Evolutionary conservation across 106 monocot species (phyloP).

Genomic region (Posidonia australis): DNA sequence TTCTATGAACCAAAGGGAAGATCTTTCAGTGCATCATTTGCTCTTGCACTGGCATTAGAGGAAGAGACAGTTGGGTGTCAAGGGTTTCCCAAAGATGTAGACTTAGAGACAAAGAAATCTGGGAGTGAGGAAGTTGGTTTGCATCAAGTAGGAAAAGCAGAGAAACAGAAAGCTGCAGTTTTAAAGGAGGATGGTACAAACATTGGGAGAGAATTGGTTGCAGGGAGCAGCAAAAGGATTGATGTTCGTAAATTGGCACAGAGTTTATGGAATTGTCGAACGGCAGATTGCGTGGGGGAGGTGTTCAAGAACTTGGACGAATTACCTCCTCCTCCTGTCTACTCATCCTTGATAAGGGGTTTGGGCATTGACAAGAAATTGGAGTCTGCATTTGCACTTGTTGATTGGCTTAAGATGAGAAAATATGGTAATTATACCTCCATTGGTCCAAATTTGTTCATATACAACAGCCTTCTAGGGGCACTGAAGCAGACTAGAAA

Average conservation of each 20-base stretch:
- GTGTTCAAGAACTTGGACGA: constrained; percentile 29
- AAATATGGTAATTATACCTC: background rate
- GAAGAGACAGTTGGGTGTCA: constrained; percentile 16
- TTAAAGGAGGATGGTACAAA: background rate
- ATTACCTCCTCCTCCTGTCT: constrained; percentile 64
- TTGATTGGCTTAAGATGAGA: constrained; percentile 73
- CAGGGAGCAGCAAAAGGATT: constrained; percentile 17
- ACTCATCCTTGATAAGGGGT: constrained; percentile 61
- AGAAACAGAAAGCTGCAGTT: background rate
- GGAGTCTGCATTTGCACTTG: constrained; percentile 70
- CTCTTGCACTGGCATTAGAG: constrained; percentile 26
- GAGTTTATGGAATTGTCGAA: constrained; percentile 37
- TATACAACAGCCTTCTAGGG: constrained; percentile 77
- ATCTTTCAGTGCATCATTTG: constrained; percentile 21
- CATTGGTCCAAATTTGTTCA: constrained; percentile 36
- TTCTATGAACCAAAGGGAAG: constrained; percentile 17
- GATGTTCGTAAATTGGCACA: constrained; percentile 53
- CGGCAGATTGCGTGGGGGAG: constrained; percentile 52
- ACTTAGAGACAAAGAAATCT: background rate
- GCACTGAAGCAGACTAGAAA: constrained; percentile 43
- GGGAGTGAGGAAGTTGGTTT: background rate
- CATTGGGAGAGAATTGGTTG: background rate
- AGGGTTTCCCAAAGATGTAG: background rate
- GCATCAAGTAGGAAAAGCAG: background rate
- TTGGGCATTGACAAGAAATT: constrained; percentile 54